A percentile compares a stretch with the other conserved stretches of the same genome.
Evolutionary conservation across 1,139 yeast genomes (phyloP).

Genomic region (Magnusiomyces paraingens): DNA sequence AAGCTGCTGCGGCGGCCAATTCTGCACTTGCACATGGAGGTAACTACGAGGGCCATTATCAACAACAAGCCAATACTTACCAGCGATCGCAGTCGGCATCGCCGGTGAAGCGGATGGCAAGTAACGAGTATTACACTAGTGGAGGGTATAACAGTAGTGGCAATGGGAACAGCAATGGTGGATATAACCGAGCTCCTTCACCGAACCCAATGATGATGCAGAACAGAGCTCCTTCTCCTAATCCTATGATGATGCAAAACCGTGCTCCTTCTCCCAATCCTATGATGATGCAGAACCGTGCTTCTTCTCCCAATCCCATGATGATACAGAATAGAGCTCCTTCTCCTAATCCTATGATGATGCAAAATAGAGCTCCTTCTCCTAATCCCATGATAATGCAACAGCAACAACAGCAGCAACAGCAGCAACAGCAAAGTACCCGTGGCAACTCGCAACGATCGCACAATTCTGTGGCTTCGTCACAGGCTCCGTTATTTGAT

Average conservation of each 20-base stretch:
- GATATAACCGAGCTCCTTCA: slow-evolving; percentile 1
- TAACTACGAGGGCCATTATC: not conserved
- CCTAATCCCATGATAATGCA: not conserved
- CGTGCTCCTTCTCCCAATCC: slow-evolving; percentile 17
- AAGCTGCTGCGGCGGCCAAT: not conserved
- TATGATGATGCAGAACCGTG: slow-evolving; percentile 10
- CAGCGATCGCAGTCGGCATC: slow-evolving; percentile 25
- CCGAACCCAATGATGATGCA: slow-evolving; percentile 8
- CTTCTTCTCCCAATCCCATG: slow-evolving; percentile 22
- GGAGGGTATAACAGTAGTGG: not conserved
- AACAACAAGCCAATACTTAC: slow-evolving; percentile 2
- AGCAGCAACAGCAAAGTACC: not conserved
- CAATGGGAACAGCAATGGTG: not conserved
- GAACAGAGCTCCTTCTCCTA: slow-evolving; percentile 12
- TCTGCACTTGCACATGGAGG: not conserved
- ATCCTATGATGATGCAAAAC: slow-evolving; percentile 10
- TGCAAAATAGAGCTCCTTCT: not conserved
- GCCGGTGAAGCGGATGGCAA: slow-evolving; percentile 17
- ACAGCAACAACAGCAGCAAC: not conserved
- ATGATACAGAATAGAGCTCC: slow-evolving; percentile 1
- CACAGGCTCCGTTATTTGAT: too few relatives aligned
- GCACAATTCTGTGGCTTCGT: not conserved
- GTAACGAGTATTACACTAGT: not conserved
- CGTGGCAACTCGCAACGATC: too few relatives aligned
- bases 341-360: slow-evolving; percentile 6